Base-by-base conservation (phyloP, 768 basidiomycete species). In the Amanita thiersii region DNA sequence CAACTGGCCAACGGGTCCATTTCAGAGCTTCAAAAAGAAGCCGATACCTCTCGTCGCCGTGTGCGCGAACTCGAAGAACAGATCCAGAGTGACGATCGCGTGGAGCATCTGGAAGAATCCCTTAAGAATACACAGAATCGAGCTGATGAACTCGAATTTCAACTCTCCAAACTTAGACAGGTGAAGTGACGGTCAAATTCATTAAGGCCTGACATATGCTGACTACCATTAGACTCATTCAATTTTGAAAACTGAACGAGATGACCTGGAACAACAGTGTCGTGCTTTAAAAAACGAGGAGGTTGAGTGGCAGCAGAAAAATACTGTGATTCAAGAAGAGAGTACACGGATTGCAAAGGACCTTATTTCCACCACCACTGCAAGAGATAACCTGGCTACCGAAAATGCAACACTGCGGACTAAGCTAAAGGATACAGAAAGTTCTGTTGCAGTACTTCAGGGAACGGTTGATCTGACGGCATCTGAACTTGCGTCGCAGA, bases 91-190 rank as follows among this genome's bases (percentile, higher is more conserved):
- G 87, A 91, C 54, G 86, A 90, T 58, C 79, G 84, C 30, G 78
- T 79, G 11, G 87, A 88, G 48, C 70, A 71, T 31, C 61, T 89
- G 18, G 86, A 89, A 55, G 62, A 63, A 33, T 81, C 81, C 5
- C 62, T 91, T 35, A 81, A 80, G 54, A 79, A 87, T 52, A 81
- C 81, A 18, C 85, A 87, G 52, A 78, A 90, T 52, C 81, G 81
- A 41, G 82, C 82, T 3, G 86, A 86, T 45, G 86, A 88, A 53
- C 70, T 90, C 6, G 87, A 89, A 51, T 84, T 87, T 52, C 85
- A 85, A 53, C 64, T 91, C 14, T 78, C 81, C 9, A 86, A 83
- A 54, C 62, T 83, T 29, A 85, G 79, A 52, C 87, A 89, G 75
- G 87, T 40, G 21, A 12, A 18, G 18, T 18, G 19, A 18, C 32